Conservation (phyloP, 805 yeast genomes). For the Tetrapisispora iriomotensis region DNA sequence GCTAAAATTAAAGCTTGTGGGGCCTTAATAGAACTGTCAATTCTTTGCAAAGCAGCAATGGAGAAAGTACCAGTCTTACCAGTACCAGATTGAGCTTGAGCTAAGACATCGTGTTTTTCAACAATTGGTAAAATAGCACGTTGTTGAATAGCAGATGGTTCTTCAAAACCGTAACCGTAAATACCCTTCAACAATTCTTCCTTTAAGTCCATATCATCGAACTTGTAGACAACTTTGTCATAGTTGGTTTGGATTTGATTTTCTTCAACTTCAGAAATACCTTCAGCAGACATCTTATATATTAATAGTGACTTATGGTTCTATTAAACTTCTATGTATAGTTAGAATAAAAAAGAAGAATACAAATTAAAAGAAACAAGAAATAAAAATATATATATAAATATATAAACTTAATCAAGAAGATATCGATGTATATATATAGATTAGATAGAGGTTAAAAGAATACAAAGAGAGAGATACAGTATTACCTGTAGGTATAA, state of each 20-base stretch:
- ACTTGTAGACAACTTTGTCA: conserved; percentile 75
- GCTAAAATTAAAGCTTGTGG: conserved; percentile 92
- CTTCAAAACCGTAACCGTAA: conserved; percentile 87
- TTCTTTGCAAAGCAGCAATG: conserved; percentile 64
- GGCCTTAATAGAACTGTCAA: conserved; percentile 61
- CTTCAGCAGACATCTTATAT: conserved; percentile 36
- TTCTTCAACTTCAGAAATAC: conserved; percentile 71
- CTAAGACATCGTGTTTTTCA: conserved; percentile 89
- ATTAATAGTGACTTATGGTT: conserved; percentile 1
- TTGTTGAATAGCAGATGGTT: conserved; percentile 95
- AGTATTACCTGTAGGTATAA: too few species aligned
- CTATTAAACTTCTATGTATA: conserved; percentile 2
- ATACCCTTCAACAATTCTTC: conserved; percentile 54
- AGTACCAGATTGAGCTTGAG: conserved; percentile 99
- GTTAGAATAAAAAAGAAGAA: neutral
- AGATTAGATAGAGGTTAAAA: too few species aligned
- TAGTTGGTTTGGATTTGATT: conserved; percentile 87
- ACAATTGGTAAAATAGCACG: conserved; percentile 94
- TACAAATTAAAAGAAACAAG: neutral
- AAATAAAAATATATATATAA: neutral
- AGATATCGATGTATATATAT: too few species aligned
- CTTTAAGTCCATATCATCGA: conserved; percentile 72
- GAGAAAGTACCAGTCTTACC: conserved; percentile 99
- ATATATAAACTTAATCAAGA: neutral
- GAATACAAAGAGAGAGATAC: too few species aligned